Evolutionary conservation across 345 rosid genomes (phyloP), one percentile per base, ranked within the genome.

Genomic region (Geranium brycei): DNA sequence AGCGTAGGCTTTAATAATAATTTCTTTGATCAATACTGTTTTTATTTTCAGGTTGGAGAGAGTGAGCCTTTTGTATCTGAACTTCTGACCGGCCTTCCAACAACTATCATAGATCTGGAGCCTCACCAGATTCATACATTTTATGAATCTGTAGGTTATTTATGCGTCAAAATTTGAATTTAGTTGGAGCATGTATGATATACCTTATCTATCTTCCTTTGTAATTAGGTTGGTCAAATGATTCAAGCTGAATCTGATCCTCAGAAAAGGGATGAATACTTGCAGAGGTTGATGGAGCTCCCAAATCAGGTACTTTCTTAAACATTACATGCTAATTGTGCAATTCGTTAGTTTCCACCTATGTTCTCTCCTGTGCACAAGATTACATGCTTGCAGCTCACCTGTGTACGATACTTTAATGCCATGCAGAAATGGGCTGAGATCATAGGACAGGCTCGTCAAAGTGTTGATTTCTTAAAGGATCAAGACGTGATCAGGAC

Each of bases 91-190:
- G 89, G 93, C 78, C 97, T 91, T 81, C 86, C 93, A 58, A 81
- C 91, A 11, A 95, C 95, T n/a, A 91, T 95, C 63, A 79, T 82
- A 70, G 99, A 95, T 82, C 99, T 95, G 57, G 96, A 91, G 83
- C 96, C 96, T 73, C 97, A 95, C 69, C 97, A 95, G 74, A 95
- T 95, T 73, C 99, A 95, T 77, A 80, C 91, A 7, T 95, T 95
- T 75, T 95, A 95, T 79, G 99, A 95, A 82, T 85, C 99, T 63
- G 99, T 95, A 87, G 56, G 83, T 73, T 65, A 47, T 59, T 38
- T 57, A 35, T 7, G 41, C 53, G 19, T 38, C 17, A 7, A 60
- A n/a, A 13, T 59, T 68, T 60, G 28, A 62, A 19, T 64, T 28
- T 31, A 40, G 53, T 47, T 47, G 53, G 53, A 59, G 70, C 7